Evolutionary conservation across 345 rosid species (phyloP), one percentile per base, ranked within the genome.

Genomic region (Carallia brachiata): DNA sequence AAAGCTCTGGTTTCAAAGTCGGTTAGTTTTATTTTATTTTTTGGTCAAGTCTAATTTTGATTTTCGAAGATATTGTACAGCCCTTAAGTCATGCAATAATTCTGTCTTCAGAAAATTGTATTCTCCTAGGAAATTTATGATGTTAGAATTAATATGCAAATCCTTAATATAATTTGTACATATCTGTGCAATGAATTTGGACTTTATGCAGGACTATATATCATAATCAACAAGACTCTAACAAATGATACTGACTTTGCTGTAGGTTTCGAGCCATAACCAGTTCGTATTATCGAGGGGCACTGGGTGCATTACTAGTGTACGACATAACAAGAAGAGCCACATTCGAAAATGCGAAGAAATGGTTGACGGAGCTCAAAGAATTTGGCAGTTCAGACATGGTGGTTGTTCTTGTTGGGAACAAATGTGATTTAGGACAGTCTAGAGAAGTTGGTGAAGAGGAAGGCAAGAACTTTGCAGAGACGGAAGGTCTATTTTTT

Each of bases 281-380:
- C 19, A 90, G 94, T 72, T 92, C 98, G 9, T 92, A 90, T 73
- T 92, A 92, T 61, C 83, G 96, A 0, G 98, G 98, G 70, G 98
- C 98, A 0, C 70, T 92, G 1, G 92, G 96, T 0, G 98, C 96
- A 2, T 61, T 88, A 30, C 81, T 92, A 6, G 95, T 88, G 1
- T 92, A 92, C 56, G 96, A 90, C 80, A 88, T 92, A 62, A 87
- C 91, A 0, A 69, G 96, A 16, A 75, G 90, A 39, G 56, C 68
- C 54, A 92, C 96, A 1, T 92, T 88, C 3, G 62, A 75, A 4
- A 86, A 83, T 55, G 83, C 84, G 40, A 73, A 69, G 54, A 88
- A 86, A 75, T 92, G 98, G 98, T 75, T 92, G 65, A 65, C 40
- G 1, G 96, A 90, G 85, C 87, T 92, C 27, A 69, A 88, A 66